Evolutionary conservation across 1,284 basidiomycete species (phyloP).

Genomic region (Melampsora americana): DNA sequence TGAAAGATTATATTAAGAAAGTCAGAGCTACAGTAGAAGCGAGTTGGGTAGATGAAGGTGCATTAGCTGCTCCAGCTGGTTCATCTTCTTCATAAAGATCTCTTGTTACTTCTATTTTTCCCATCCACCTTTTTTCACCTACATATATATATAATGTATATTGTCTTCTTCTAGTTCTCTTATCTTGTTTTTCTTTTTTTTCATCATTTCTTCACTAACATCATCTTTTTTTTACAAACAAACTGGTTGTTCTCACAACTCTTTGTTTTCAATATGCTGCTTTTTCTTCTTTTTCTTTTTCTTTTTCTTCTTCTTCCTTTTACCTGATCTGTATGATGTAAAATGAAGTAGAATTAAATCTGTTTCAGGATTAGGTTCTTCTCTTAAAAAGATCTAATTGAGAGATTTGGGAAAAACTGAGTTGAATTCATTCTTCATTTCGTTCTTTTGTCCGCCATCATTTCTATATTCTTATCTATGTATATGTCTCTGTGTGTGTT

Average conservation of each 20-base stretch:
- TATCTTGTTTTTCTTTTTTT: background rate
- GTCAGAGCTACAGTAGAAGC: slow-evolving; percentile 66
- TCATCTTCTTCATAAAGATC: slow-evolving; percentile 16
- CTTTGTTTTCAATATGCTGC: no score
- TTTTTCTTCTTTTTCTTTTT: no score
- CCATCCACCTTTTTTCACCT: background rate
- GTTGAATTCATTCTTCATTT: background rate
- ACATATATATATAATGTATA: background rate
- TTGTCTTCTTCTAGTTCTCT: background rate
- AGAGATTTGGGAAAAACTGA: background rate
- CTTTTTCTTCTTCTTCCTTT: no score
- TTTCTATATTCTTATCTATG: no score
- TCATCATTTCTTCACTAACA: background rate
- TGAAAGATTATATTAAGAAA: slow-evolving; percentile 92
- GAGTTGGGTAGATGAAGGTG: slow-evolving; percentile 53
- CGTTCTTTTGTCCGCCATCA: no score
- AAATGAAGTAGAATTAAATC: no score
- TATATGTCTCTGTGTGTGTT: no score
- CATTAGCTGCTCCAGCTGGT: slow-evolving; percentile 28
- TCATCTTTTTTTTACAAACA: background rate
- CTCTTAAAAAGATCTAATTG: background rate
- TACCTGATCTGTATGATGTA: no score
- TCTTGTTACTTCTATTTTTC: background rate
- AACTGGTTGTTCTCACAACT: background rate
- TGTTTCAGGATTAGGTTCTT: background rate